Evolutionary conservation across 768 basidiomycete species (phyloP), one percentile per base, ranked within the genome.

Genomic region (Omphalotus guepiniiformis): DNA sequence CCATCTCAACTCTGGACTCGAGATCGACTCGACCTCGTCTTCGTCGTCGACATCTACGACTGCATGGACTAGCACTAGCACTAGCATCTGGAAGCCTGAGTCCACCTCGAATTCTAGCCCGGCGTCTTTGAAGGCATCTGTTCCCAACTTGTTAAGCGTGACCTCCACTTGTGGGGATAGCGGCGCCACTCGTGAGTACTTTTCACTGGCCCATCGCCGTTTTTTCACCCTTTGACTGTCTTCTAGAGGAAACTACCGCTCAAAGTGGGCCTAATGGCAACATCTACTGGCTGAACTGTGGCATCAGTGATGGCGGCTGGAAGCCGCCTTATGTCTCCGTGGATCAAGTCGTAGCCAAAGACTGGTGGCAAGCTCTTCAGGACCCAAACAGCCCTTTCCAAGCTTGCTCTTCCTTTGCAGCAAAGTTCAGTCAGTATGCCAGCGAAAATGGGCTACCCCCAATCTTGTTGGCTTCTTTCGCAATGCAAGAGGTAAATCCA

Each of bases 391-490:
- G 72, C 30, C 76, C 83, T 1, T 90, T 88, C 72, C 56, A 70
- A 29, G 66, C 75, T 1, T 92, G 89, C 64, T 53, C 55, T n/a
- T 27, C 53, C 4, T 84, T 65, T 54, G 61, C 83, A 28, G 41
- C 48, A 3, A 51, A 74, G n/a, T 90, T 91, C 60, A 69, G 86
- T 48, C 65, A 78, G 61, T 76, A 82, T 45, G 85, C 71, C 18
- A 47, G 54, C n/a, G 53, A 75, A 56, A 67, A 65, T 53, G 70
- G 57, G 15, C 51, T 93, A 25, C 86, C 85, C 21, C 61, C 88
- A 6, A 88, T 93, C 60, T 68, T 94, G 53, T 63, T 94, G 29
- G 92, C 91, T 2, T 76, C 90, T 0, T 85, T 95, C 54, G 90
- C 91, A 26, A 85, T 95, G 83, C 91, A 94, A 62, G 93, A 95